phyloP scores from a whole-genome alignment of 73 alveolate genomes.

The Paramecium pentaurelia region DNA sequence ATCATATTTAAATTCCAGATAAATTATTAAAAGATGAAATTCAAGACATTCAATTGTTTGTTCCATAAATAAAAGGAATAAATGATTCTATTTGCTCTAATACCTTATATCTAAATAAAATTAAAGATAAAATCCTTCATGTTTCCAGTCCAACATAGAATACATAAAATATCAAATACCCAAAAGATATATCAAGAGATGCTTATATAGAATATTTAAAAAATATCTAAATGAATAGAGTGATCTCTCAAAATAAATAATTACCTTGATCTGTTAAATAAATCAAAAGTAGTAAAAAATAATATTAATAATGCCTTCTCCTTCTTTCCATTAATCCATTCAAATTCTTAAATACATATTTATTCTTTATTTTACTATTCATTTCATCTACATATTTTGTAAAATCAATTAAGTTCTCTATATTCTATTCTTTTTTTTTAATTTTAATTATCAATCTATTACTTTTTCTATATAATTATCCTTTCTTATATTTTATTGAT shows the following conservation, averaged over 20 bases:
- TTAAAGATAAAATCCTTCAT: background rate
- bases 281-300: background rate
- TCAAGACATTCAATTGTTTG: background rate
- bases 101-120: background rate
- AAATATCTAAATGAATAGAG: background rate
- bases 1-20: background rate
- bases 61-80: background rate
- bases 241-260: background rate
- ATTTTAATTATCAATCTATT: slow-evolving; percentile 48
- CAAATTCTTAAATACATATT: background rate
- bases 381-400: slow-evolving; percentile 53
- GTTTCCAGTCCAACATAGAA: background rate
- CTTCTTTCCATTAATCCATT: background rate
- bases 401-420: slow-evolving; percentile 68
- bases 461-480: background rate
- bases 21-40: background rate
- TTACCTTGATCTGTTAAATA: background rate
- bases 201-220: background rate
- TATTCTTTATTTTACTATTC: slow-evolving; percentile 31
- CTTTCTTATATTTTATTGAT: too few species aligned
- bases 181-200: background rate
- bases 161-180: background rate
- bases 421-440: slow-evolving; percentile 68
- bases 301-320: background rate
- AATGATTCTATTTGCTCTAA: background rate